These are phyloP conservation scores for Phytophthora cactorum DNA, from an alignment of 352 stramenopile species.

Conservation along the genomic window DNA sequence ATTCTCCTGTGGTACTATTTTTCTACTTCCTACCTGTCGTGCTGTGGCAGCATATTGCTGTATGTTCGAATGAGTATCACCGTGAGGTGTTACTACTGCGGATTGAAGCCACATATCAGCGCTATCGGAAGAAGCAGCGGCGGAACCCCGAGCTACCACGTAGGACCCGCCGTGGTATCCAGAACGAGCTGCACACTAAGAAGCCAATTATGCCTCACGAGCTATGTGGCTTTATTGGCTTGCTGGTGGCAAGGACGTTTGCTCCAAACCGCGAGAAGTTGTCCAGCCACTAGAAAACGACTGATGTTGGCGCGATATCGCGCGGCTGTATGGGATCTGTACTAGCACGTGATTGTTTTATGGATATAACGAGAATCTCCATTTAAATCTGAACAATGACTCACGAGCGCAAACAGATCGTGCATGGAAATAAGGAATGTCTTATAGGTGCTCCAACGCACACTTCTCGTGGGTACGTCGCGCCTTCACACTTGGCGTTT, in stretches of 20 bases:
- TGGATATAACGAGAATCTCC: slow-evolving; percentile 16
- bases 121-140: slow-evolving; percentile 9
- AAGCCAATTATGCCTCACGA: slow-evolving; percentile 14
- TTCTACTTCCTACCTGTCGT: slow-evolving; percentile 26
- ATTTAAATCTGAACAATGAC: slow-evolving; percentile 31
- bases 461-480: slow-evolving; percentile 6
- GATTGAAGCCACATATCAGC: slow-evolving; percentile 1
- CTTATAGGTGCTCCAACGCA: slow-evolving; percentile 15
- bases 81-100: slow-evolving; percentile 12
- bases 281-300: slow-evolving; percentile 18
- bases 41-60: slow-evolving; percentile 27
- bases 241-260: slow-evolving; percentile 10
- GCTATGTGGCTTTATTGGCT: slow-evolving; percentile 8
- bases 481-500: slow-evolving; percentile 18
- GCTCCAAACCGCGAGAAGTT: slow-evolving; percentile 20
- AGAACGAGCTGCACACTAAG: slow-evolving; percentile 4
- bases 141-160: slow-evolving; percentile 1
- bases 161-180: slow-evolving; percentile 19
- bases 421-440: slow-evolving; percentile 28
- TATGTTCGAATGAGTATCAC: slow-evolving; percentile 19
- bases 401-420: slow-evolving; percentile 1
- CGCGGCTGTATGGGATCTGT: slow-evolving; percentile 14
- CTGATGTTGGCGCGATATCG: slow-evolving; percentile 10
- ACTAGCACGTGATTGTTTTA: slow-evolving; percentile 16
- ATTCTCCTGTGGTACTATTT: slow-evolving; percentile 14